Evolutionary conservation across 2,329 filamentous ascomycete genomes (phyloP).

Genomic region (Pseudogymnoascus sp.): DNA sequence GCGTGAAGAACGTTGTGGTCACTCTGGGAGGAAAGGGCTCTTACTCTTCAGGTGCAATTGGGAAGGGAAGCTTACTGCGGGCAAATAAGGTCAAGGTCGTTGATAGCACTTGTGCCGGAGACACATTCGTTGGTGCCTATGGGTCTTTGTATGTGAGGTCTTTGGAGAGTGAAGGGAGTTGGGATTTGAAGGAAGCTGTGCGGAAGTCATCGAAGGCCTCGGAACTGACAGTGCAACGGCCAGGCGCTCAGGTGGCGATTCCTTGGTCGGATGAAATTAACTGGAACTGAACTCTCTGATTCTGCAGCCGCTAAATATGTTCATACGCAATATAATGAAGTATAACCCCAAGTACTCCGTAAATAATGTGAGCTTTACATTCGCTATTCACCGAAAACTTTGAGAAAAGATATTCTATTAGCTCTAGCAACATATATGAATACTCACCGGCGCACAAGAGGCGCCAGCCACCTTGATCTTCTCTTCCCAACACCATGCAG

Average conservation of each 20-base stretch:
- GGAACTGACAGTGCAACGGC: constrained; percentile 56
- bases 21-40: constrained; percentile 79
- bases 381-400: background rate
- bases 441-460: background rate
- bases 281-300: background rate
- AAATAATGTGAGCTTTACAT: no score
- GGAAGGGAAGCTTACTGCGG: constrained; percentile 44
- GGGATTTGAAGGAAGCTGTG: constrained; percentile 43
- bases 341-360: no score
- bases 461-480: background rate
- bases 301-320: no score
- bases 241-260: constrained; percentile 59
- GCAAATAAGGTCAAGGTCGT: constrained; percentile 71
- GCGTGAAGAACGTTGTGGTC: constrained; percentile 71
- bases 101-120: constrained; percentile 89
- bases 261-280: constrained; percentile 52
- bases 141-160: constrained; percentile 60
- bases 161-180: constrained; percentile 13
- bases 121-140: constrained; percentile 89
- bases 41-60: constrained; percentile 49
- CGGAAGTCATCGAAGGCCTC: constrained; percentile 54
- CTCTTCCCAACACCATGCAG: background rate
- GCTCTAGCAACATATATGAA: background rate
- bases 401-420: background rate
- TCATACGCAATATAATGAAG: no score